Percentiles rank a stretch among this genome's conserved stretches.
Evolutionary conservation across 495 filamentous ascomycete species (phyloP).

Genomic region (Aspergillus affinis): DNA sequence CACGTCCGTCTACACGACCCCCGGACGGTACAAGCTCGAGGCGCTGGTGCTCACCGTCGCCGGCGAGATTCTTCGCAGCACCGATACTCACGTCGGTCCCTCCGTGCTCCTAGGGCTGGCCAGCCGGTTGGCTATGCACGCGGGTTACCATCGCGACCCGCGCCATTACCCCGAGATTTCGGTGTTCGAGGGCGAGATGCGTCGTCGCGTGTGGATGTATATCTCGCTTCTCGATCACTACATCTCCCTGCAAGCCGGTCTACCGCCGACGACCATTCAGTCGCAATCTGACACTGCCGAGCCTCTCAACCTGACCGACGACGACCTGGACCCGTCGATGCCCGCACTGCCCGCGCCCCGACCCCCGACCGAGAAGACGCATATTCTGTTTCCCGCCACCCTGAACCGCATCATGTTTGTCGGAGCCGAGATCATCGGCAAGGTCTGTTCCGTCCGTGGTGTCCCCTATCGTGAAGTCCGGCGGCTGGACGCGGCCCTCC

Average conservation of each 20-base stretch:
- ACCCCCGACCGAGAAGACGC: conserved; percentile 27
- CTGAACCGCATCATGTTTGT: conserved; percentile 33
- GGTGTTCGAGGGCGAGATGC: conserved; percentile 35
- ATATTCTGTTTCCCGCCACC: conserved; percentile 27
- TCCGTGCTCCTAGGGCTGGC: conserved; percentile 25
- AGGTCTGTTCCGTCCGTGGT: conserved; percentile 28
- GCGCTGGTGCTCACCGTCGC: conserved; percentile 26
- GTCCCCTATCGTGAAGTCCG: conserved; percentile 73
- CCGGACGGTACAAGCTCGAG: conserved; percentile 29
- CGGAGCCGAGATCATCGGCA: conserved; percentile 39
- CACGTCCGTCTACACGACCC: conserved; percentile 25
- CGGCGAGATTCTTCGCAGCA: conserved; percentile 24
- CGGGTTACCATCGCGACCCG: conserved; percentile 35
- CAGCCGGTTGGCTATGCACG: conserved; percentile 30
- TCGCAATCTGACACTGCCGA: conserved; percentile 31
- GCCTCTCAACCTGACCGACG: conserved; percentile 34
- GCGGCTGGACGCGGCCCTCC: background rate
- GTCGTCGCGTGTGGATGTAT: conserved; percentile 33
- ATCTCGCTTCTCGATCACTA: conserved; percentile 29
- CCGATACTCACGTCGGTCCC: conserved; percentile 24
- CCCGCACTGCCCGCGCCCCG: conserved; percentile 25
- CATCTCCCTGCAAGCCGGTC: conserved; percentile 36
- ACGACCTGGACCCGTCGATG: conserved; percentile 33
- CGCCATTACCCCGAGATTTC: conserved; percentile 27
- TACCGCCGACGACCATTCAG: conserved; percentile 29